Conservation (phyloP, 192 early-diverging fungal genomes). For the Neocallimastix lanati region DNA sequence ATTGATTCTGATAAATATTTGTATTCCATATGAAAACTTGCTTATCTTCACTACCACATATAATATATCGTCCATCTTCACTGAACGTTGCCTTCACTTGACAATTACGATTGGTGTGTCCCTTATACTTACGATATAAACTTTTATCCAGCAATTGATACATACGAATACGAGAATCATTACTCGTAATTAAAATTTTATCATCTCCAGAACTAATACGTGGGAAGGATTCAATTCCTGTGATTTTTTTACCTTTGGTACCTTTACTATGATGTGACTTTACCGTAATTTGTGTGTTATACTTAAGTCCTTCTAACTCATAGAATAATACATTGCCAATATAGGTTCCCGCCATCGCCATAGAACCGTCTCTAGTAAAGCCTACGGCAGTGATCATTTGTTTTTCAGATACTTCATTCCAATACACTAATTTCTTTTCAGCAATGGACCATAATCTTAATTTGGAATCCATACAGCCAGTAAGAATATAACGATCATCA, state of each 20-base stretch:
- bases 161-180: not conserved
- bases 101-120: not conserved
- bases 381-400: not conserved
- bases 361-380: not conserved
- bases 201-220: not conserved
- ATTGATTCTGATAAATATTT: not conserved
- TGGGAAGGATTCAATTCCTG: not conserved
- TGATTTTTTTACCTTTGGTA: slow-evolving; percentile 1
- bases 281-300: not conserved
- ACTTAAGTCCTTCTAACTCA: slow-evolving; percentile 1
- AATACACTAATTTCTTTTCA: not conserved
- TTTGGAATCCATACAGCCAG: slow-evolving; percentile 1
- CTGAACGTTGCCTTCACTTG: not conserved
- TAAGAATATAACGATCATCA: slow-evolving; percentile 4
- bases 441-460: not conserved
- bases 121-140: not conserved
- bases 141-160: not conserved
- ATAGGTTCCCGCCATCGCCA: slow-evolving; percentile 1
- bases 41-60: slow-evolving; percentile 1
- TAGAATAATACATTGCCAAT: slow-evolving; percentile 1
- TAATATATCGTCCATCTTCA: not conserved
- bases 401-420: not conserved
- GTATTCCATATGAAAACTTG: slow-evolving; percentile 1
- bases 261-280: not conserved
- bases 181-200: slow-evolving; percentile 1